Evolutionary conservation across 202 grass and related monocot genomes (phyloP), one percentile per base, ranked within the genome.

Genomic region (Cymbopogon flexuosus): DNA sequence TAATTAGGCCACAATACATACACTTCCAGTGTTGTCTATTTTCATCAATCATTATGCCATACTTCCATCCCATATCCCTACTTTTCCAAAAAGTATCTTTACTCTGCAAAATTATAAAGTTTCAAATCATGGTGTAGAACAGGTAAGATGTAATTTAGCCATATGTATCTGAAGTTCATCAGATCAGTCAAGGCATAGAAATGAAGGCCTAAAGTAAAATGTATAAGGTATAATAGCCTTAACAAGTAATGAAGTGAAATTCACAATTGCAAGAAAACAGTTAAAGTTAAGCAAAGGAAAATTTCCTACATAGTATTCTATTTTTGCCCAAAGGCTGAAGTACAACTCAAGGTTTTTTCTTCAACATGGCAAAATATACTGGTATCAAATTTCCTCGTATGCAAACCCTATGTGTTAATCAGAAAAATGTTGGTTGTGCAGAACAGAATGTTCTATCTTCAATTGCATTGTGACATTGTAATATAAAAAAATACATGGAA

Each of bases 1-100:
- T 87, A 52, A 85, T 90, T 69, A 97, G 52, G 35, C 89, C 86
- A 40, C 94, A 97, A 84, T 92, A 97, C 68, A 87, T 90, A 84
- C 94, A 93, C 80, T 88, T 87, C 94, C 87, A 97, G 57, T 93
- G 75, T 30, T 91, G 87, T 74, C 91, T 87, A 59, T 93, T 93
- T 71, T 90, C 91, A 71, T 93, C 79, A 61, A 97, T 88, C 89
- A 97, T 93, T 80, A 88, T 87, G 43, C 91, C 91, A 11, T 97
- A 81, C 36, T 91, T 84, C 94, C 94, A 93, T 72, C 87, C 93
- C 72, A 93, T 91, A 85, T 97, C 93, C 75, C 82, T 91, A 70
- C 68, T 87, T 88, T 91, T 91, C 85, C 81, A 73, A 46, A 27
- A 88, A 52, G 40, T 77, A 18, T 85, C 65, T 29, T 46, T 72